Conservation (phyloP, 228 moss, liverwort and hornwort genomes). For the Sphagnum fallax region DNA sequence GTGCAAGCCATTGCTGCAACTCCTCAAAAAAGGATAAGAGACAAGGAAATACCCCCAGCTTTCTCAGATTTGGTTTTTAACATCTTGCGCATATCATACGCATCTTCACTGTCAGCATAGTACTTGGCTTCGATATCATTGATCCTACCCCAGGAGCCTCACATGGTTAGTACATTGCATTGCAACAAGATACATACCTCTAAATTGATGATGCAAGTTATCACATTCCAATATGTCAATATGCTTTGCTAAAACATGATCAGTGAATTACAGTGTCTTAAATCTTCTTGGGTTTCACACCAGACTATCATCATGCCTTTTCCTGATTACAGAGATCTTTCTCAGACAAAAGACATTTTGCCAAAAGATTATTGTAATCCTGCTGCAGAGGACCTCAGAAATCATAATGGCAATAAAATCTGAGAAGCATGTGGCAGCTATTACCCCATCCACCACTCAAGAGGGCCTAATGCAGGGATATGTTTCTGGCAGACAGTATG, state of each 20-base stretch:
- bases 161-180: neutral
- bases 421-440: neutral
- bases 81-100: conserved; percentile 66
- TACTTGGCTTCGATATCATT: conserved; percentile 64
- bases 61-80: conserved; percentile 36
- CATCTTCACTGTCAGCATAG: conserved; percentile 64
- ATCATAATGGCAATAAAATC: neutral
- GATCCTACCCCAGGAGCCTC: conserved; percentile 1
- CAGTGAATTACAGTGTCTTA: too few species aligned
- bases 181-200: too few species aligned
- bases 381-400: too few species aligned
- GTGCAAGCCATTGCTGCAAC: neutral
- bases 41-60: neutral
- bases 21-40: neutral
- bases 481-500: neutral
- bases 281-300: too few species aligned
- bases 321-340: too few species aligned
- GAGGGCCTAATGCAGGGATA: neutral
- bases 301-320: too few species aligned
- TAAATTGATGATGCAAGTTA: too few species aligned
- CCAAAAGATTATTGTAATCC: too few species aligned
- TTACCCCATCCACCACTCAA: neutral
- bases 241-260: too few species aligned
- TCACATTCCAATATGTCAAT: too few species aligned
- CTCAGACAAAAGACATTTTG: too few species aligned